phyloP scores from a whole-genome alignment of 2,329 filamentous ascomycete genomes.

The Fusarium xyrophilum region DNA sequence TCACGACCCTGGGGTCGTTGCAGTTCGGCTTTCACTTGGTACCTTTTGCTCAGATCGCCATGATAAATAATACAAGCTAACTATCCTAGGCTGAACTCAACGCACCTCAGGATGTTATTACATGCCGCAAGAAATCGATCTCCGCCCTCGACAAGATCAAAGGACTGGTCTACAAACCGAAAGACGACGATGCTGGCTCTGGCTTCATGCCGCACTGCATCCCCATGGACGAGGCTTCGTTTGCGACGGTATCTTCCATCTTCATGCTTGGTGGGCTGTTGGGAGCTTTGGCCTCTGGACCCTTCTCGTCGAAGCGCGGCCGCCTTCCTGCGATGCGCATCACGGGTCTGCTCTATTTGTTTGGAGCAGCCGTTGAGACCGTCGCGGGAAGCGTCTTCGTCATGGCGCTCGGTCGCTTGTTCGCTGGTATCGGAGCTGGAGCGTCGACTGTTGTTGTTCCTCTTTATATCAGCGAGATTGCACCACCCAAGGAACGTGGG shows the following conservation, averaged over 20 bases:
- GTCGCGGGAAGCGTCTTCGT: constrained; percentile 70
- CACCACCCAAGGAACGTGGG: constrained; percentile 75
- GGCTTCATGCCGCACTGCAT: constrained; percentile 76
- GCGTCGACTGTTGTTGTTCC: constrained; percentile 92
- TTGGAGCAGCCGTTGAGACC: constrained; percentile 79
- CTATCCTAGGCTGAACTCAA: constrained; percentile 79
- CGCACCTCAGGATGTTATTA: constrained; percentile 91
- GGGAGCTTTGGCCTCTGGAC: constrained; percentile 81
- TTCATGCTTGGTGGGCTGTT: constrained; percentile 89
- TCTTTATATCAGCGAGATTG: constrained; percentile 91
- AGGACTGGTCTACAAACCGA: constrained; percentile 39
- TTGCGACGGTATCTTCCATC: constrained; percentile 86
- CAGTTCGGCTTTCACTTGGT: constrained; percentile 96
- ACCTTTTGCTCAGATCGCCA: constrained; percentile 36
- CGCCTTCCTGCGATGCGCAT: constrained; percentile 77
- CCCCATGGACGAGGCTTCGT: constrained; percentile 80
- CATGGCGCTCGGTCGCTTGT: constrained; percentile 75
- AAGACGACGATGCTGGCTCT: constrained; percentile 12
- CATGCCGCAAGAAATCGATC: constrained; percentile 70
- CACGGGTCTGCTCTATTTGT: constrained; percentile 77
- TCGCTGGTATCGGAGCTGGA: constrained; percentile 85
- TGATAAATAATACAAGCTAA: constrained; percentile 4
- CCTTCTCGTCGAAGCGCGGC: constrained; percentile 78
- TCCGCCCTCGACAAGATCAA: constrained; percentile 42
- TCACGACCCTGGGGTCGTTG: constrained; percentile 84